A percentile compares a stretch with the other conserved stretches of the same genome.
Evolutionary conservation across 2,329 filamentous ascomycete genomes (phyloP).

Genomic region (Fusarium sp.): DNA sequence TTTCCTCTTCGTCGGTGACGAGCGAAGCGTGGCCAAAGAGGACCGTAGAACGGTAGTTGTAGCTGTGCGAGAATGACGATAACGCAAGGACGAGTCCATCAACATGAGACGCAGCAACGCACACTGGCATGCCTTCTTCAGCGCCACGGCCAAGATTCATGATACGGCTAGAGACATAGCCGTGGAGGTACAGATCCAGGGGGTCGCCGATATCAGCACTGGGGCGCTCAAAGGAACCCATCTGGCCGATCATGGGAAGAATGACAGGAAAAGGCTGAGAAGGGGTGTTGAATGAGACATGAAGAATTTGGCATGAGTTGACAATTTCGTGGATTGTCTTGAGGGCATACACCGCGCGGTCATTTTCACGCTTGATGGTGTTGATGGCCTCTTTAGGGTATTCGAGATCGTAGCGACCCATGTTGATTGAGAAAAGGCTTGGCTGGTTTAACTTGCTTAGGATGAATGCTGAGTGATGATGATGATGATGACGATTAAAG

Average conservation of each 20-base stretch:
- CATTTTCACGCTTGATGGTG: conserved; percentile 71
- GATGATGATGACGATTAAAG: not conserved
- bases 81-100: conserved; percentile 82
- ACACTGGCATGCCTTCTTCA: conserved; percentile 68
- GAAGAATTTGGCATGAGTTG: conserved; percentile 75
- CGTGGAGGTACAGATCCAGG: conserved; percentile 81
- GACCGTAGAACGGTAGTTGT: conserved; percentile 84
- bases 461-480: not conserved
- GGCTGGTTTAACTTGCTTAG: not conserved
- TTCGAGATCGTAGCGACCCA: conserved; percentile 55
- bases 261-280: conserved; percentile 75
- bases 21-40: conserved; percentile 76
- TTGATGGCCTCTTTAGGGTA: conserved; percentile 71
- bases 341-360: conserved; percentile 73
- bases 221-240: conserved; percentile 73
- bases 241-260: conserved; percentile 85
- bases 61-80: conserved; percentile 81
- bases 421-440: conserved; percentile 22
- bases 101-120: conserved; percentile 74
- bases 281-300: conserved; percentile 76
- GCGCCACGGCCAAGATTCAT: conserved; percentile 65
- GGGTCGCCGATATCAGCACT: conserved; percentile 68
- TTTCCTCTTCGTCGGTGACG: conserved; percentile 73
- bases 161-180: conserved; percentile 80
- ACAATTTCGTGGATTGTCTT: conserved; percentile 77